Evolutionary conservation across 768 basidiomycete genomes (phyloP).

Genomic region (Mrakia frigida): DNA sequence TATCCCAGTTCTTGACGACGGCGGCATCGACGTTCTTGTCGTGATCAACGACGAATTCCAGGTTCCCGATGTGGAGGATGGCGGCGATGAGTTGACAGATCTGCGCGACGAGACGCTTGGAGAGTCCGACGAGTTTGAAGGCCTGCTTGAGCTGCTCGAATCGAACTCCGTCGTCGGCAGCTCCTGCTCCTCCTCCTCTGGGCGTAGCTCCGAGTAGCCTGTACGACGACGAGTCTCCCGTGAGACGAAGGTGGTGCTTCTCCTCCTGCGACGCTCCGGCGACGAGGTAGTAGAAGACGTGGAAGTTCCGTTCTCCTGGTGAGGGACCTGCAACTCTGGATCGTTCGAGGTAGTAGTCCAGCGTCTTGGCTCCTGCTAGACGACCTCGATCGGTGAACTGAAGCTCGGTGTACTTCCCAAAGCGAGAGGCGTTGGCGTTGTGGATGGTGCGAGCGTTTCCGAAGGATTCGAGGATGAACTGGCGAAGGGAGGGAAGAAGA

Average conservation of each 20-base stretch:
- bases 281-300: conserved; percentile 95
- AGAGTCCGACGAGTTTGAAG: conserved; percentile 85
- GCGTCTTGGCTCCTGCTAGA: conserved; percentile 81
- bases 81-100: conserved; percentile 91
- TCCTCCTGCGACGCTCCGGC: conserved; percentile 87
- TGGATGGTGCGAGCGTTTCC: conserved; percentile 74
- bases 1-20: conserved; percentile 77
- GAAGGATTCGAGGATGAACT: conserved; percentile 89
- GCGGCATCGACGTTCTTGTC: conserved; percentile 85
- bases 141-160: conserved; percentile 94
- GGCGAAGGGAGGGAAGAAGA: background rate
- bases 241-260: conserved; percentile 74
- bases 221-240: conserved; percentile 67
- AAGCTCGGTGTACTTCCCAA: conserved; percentile 95
- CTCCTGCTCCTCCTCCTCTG: conserved; percentile 40
- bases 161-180: conserved; percentile 68
- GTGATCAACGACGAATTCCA: conserved; percentile 83
- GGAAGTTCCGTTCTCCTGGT: conserved; percentile 91
- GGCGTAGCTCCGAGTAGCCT: conserved; percentile 58
- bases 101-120: conserved; percentile 88
- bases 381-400: conserved; percentile 92
- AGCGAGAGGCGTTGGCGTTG: conserved; percentile 91
- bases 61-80: conserved; percentile 92
- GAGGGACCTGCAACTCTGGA: conserved; percentile 68
- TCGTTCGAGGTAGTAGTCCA: conserved; percentile 93